Base-by-base conservation (phyloP, 2,329 filamentous ascomycete species). In the Paecilomyces sp. region DNA sequence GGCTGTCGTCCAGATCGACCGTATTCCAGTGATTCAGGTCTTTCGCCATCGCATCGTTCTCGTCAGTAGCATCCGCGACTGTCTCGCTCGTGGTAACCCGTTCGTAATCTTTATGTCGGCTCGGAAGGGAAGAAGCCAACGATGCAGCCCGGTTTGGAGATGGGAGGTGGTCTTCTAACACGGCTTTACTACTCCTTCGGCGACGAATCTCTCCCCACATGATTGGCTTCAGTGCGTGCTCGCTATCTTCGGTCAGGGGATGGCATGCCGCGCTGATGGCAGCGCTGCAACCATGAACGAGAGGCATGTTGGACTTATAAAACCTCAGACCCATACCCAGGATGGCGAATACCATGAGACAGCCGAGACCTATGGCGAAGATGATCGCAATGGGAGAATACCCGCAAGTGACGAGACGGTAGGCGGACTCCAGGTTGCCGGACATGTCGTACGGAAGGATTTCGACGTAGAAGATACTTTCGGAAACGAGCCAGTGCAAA, bases 401-500 rank as follows among this genome's bases (percentile, higher is more conserved):
- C 12, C 18, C 51, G 8, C 51, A 53, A 2, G 51, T 53, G 51
- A 28, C 22, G 4, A 53, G 13, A 18, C 15, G 36, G 5, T 18
- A 7, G n/a, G n/a, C n/a, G n/a, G n/a, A n/a, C n/a, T n/a, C n/a
- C n/a, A n/a, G n/a, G n/a, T n/a, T 15, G 12, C 36, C 36, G 15
- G 11, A 4, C 36, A 41, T 18, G 12, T 41, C 12, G 36, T 18
- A 41, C 15, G 11, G 36, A 7, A 41, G n/a, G 18, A 53, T 24
- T 53, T 28, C 22, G 12, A 53, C 25, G 50, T 53, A 63, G 64
- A 80, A 81, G 3, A 79, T 61, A 30, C 74, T 75, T 61, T 79
- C 76, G 0, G 77, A 82, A 4, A 79, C 64, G 9, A 81, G 67
- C 78, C 78, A 82, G 61, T 81, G 78, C 56, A 81, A 64, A 0